Percentiles rank a stretch among this genome's conserved stretches.
Conservation (phyloP, 768 basidiomycete species). For the Leccinum fibrillosum region DNA sequence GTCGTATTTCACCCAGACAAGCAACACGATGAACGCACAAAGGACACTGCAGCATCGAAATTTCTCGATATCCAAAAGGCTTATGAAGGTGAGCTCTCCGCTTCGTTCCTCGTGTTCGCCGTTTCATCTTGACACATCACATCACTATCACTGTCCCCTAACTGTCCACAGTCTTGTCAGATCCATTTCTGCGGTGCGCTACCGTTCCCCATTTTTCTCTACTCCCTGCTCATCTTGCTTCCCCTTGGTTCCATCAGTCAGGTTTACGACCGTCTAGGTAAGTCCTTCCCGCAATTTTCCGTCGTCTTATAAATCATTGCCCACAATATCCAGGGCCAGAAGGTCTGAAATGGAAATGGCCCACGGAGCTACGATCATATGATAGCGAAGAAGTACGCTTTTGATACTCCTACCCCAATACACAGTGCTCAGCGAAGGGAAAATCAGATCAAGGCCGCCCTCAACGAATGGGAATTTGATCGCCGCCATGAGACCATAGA, state of each 20-base stretch:
- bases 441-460: constrained; percentile 45
- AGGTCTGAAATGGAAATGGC: constrained; percentile 44
- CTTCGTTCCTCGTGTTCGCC: not conserved
- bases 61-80: constrained; percentile 81
- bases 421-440: constrained; percentile 21
- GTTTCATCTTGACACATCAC: not conserved
- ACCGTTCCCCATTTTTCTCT: not conserved
- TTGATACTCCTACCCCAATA: constrained; percentile 17
- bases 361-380: constrained; percentile 41
- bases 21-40: constrained; percentile 56
- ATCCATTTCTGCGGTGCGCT: constrained; percentile 63
- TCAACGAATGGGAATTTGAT: constrained; percentile 40
- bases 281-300: constrained; percentile 14
- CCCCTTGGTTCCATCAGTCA: constrained; percentile 40
- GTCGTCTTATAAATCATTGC: constrained; percentile 11
- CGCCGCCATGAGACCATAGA: constrained; percentile 37
- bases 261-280: constrained; percentile 74
- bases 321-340: constrained; percentile 28
- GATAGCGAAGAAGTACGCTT: constrained; percentile 46
- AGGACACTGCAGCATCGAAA: constrained; percentile 56
- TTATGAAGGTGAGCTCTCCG: constrained; percentile 58
- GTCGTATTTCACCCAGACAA: constrained; percentile 86
- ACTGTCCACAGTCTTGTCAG: constrained; percentile 55
- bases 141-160: constrained; percentile 6
- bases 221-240: constrained; percentile 4